phyloP scores from a whole-genome alignment of 371 early-diverging fungal genomes.

The Nematocida major region DNA sequence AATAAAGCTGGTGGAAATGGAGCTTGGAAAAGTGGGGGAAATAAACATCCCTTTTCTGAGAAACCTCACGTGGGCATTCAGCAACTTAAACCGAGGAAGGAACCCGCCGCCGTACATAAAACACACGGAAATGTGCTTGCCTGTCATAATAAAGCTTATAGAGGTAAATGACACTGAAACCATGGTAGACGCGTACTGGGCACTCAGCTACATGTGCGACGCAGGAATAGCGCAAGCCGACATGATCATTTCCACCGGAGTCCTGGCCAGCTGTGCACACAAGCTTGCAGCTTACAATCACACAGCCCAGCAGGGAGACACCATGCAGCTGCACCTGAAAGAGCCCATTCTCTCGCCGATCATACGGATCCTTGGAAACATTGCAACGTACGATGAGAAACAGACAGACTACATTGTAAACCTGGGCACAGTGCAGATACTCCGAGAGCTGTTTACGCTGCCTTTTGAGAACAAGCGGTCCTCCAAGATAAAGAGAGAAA shows the following conservation, averaged over 20 bases:
- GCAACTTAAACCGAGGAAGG: constrained; percentile 96
- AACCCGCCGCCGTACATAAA: constrained; percentile 75
- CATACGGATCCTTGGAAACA: constrained; percentile 92
- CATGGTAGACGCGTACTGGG: constrained; percentile 96
- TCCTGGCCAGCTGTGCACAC: constrained; percentile 28
- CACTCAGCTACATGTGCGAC: constrained; percentile 92
- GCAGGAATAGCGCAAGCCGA: constrained; percentile 84
- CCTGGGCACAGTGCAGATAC: constrained; percentile 69
- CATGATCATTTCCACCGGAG: constrained; percentile 82
- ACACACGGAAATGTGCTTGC: constrained; percentile 65
- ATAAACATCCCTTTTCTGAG: constrained; percentile 70
- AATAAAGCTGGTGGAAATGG: constrained; percentile 73
- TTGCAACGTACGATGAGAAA: constrained; percentile 90
- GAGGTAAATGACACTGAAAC: constrained; percentile 87
- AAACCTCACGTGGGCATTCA: constrained; percentile 96
- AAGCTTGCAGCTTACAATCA: not conserved
- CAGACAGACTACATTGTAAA: constrained; percentile 89
- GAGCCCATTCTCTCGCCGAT: constrained; percentile 72
- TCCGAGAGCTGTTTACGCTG: constrained; percentile 68
- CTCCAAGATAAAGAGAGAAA: constrained; percentile 91
- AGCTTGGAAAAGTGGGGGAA: constrained; percentile 64
- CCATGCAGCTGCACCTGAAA: not conserved
- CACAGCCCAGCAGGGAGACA: not conserved
- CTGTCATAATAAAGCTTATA: constrained; percentile 75
- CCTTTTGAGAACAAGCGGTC: constrained; percentile 73